A percentile compares a stretch with the other conserved stretches of the same genome.
Conservation (phyloP, 495 filamentous ascomycete species). For the Penicillium flavigenum region DNA sequence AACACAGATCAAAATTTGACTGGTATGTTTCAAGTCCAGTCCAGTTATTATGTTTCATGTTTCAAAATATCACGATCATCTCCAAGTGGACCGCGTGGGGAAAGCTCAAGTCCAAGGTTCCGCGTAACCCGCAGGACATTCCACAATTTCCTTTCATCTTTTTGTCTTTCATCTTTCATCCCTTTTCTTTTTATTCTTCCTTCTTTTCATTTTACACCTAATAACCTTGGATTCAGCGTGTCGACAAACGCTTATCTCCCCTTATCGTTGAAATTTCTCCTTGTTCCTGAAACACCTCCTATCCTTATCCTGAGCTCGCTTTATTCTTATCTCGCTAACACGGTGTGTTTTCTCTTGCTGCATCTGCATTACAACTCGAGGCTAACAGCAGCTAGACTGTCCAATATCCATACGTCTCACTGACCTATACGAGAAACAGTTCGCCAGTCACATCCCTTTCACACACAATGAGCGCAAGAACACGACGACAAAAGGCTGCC, state of each 20-base stretch:
- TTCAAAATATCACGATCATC: neutral
- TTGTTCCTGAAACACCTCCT: constrained; percentile 6
- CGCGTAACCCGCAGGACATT: constrained; percentile 23
- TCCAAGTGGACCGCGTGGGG: constrained; percentile 19
- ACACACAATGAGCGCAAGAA: constrained; percentile 42
- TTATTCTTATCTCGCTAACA: constrained; percentile 5
- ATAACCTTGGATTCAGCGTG: constrained; percentile 1
- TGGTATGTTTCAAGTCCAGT: neutral
- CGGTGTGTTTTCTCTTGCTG: neutral
- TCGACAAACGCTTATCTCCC: constrained; percentile 16
- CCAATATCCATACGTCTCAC: neutral
- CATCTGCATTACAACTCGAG: neutral
- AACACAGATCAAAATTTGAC: too few species aligned
- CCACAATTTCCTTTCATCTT: constrained; percentile 2
- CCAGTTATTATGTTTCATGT: neutral
- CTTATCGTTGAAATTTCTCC: constrained; percentile 8
- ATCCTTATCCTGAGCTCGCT: constrained; percentile 11
- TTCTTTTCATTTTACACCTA: neutral
- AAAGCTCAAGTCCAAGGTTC: constrained; percentile 27
- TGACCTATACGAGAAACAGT: neutral
- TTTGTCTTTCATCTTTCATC: neutral
- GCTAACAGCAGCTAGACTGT: neutral
- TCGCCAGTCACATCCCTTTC: constrained; percentile 1
- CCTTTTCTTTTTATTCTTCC: neutral
- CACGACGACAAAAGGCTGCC: constrained; percentile 46